Conservation (phyloP, 148 eudicot genomes). For the Vaccinium darrowii region DNA sequence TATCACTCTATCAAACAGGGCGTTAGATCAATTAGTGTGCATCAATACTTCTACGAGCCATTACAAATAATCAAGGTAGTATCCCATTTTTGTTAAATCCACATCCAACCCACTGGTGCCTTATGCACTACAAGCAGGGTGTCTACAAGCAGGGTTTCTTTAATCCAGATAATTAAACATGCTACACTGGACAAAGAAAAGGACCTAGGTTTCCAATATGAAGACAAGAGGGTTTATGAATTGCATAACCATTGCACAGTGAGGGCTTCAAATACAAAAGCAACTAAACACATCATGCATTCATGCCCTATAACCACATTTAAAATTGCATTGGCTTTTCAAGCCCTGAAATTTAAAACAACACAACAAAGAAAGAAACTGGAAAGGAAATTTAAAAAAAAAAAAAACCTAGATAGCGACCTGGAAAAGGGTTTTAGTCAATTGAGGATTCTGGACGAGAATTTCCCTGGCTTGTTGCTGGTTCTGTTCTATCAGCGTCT, state of each 20-base stretch:
- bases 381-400: conserved; percentile 12
- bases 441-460: conserved; percentile 72
- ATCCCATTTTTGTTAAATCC: not conserved
- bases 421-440: conserved; percentile 89
- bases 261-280: not conserved
- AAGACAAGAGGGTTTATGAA: not conserved
- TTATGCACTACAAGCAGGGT: not conserved
- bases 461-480: conserved; percentile 92
- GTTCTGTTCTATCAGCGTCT: conserved; percentile 81
- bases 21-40: not conserved
- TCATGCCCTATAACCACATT: too few relatives aligned
- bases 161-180: not conserved
- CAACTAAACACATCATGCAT: not conserved
- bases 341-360: not conserved
- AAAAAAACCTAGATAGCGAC: conserved; percentile 27
- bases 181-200: not conserved
- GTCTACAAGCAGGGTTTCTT: not conserved
- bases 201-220: not conserved
- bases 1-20: too few relatives aligned
- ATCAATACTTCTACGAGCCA: not conserved
- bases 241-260: not conserved
- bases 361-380: not conserved
- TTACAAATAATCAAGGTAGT: not conserved
- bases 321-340: too few relatives aligned
- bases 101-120: not conserved